Percentiles rank a stretch among this genome's conserved stretches.
phyloP scores from a whole-genome alignment of 352 stramenopile genomes.

The Phytopythium cucurbitacearum region DNA sequence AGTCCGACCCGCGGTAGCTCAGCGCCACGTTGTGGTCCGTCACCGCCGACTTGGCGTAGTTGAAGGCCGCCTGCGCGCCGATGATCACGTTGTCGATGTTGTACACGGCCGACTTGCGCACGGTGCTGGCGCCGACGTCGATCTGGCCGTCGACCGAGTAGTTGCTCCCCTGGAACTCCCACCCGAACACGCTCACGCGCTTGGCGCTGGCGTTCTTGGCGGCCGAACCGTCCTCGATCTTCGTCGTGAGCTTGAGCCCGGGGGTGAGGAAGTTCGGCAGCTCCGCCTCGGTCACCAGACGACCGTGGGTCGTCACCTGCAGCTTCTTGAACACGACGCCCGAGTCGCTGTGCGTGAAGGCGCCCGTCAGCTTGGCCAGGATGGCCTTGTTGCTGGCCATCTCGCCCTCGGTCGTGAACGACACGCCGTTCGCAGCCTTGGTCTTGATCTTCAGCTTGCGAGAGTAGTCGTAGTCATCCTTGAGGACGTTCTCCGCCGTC shows the following conservation, averaged over 20 bases:
- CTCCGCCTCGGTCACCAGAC: slow-evolving; percentile 72
- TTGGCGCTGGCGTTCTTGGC: slow-evolving; percentile 78
- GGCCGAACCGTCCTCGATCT: slow-evolving; percentile 78
- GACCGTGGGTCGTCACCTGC: slow-evolving; percentile 80
- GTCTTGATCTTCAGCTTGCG: slow-evolving; percentile 91
- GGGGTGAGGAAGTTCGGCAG: slow-evolving; percentile 76
- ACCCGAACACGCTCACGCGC: slow-evolving; percentile 67
- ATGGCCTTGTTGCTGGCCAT: slow-evolving; percentile 87
- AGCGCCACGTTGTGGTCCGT: slow-evolving; percentile 81
- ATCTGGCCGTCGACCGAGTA: slow-evolving; percentile 57
- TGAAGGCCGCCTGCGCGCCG: slow-evolving; percentile 68
- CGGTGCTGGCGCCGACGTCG: slow-evolving; percentile 52
- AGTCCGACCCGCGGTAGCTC: slow-evolving; percentile 76
- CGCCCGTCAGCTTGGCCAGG: slow-evolving; percentile 72
- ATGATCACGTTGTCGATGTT: slow-evolving; percentile 76
- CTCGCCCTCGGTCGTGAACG: slow-evolving; percentile 84
- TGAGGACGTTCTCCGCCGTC: slow-evolving; percentile 80
- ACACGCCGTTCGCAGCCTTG: slow-evolving; percentile 81
- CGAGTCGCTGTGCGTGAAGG: slow-evolving; percentile 59
- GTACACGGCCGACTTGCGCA: slow-evolving; percentile 67
- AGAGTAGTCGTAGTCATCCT: slow-evolving; percentile 88
- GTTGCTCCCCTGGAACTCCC: slow-evolving; percentile 66
- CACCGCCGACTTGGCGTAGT: slow-evolving; percentile 78
- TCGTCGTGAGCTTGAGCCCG: slow-evolving; percentile 78
- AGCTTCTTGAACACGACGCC: slow-evolving; percentile 85